phyloP scores from a whole-genome alignment of 2,329 filamentous ascomycete genomes.

The Aspergillus fischeri region DNA sequence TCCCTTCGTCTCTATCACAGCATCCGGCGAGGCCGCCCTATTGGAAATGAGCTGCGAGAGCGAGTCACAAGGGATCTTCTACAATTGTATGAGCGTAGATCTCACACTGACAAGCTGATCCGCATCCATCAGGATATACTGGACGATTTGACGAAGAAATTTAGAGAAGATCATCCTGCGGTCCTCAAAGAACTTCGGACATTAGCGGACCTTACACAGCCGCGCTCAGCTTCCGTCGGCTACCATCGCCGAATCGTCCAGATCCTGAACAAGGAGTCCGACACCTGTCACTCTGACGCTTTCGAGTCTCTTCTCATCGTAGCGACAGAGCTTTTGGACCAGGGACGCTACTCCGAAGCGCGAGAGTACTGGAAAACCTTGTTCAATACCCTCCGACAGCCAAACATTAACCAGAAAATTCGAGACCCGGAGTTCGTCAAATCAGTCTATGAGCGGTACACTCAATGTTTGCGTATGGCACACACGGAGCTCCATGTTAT shows the following conservation, averaged over 20 bases:
- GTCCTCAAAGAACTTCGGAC: conserved; percentile 37
- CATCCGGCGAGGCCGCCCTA: conserved; percentile 22
- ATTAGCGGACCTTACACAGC: conserved; percentile 34
- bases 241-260: conserved; percentile 38
- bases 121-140: conserved; percentile 37
- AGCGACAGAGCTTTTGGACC: conserved; percentile 36
- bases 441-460: conserved; percentile 33
- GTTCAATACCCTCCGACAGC: conserved; percentile 34
- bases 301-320: conserved; percentile 37
- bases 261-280: conserved; percentile 35
- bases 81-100: conserved; percentile 25
- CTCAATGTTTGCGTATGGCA: conserved; percentile 31
- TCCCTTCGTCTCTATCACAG: conserved; percentile 35
- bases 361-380: conserved; percentile 31
- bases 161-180: conserved; percentile 30
- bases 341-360: conserved; percentile 36
- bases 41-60: conserved; percentile 29
- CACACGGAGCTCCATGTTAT: conserved; percentile 28
- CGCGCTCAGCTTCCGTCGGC: conserved; percentile 34
- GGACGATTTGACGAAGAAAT: conserved; percentile 33
- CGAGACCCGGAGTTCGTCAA: conserved; percentile 31
- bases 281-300: conserved; percentile 33
- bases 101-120: conserved; percentile 35
- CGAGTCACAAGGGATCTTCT: conserved; percentile 27
- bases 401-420: conserved; percentile 31